Evolutionary conservation across 805 yeast genomes (phyloP).

Genomic region (Candida hungchunana): DNA sequence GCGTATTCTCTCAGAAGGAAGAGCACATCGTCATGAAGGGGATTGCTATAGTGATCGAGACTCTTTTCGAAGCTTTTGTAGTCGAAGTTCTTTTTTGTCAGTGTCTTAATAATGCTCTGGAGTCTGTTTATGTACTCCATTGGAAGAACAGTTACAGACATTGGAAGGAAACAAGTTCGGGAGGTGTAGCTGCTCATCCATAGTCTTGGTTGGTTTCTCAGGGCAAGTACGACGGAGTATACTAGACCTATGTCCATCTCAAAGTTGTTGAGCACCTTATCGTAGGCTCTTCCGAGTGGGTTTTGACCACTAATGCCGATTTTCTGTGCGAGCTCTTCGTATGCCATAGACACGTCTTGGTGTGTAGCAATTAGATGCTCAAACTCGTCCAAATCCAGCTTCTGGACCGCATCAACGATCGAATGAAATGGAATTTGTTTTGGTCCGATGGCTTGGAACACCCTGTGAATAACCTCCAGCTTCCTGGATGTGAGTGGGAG

Average conservation of each 20-base stretch:
- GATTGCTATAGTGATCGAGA: conserved; percentile 1
- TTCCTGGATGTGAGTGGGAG: conserved; percentile 37
- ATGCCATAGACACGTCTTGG: conserved; percentile 25
- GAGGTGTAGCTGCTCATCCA: conserved; percentile 38
- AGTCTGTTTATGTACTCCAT: conserved; percentile 32
- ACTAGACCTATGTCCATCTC: too few relatives aligned
- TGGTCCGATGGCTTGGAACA: conserved; percentile 39
- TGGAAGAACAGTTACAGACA: conserved; percentile 42
- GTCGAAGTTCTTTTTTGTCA: conserved; percentile 27
- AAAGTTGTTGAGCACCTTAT: too few relatives aligned
- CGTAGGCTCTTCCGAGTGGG: too few relatives aligned
- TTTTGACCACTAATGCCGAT: too few relatives aligned
- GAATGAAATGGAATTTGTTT: conserved; percentile 36
- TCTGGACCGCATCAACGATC: conserved; percentile 32
- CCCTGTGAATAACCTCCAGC: conserved; percentile 43
- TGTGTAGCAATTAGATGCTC: conserved; percentile 15
- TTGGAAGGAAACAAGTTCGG: conserved; percentile 33
- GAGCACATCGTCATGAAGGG: conserved; percentile 34
- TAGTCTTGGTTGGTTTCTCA: conserved; percentile 44
- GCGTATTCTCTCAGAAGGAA: conserved; percentile 50
- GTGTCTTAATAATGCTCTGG: conserved; percentile 28
- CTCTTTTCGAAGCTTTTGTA: too few relatives aligned
- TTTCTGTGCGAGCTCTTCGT: conserved; percentile 18
- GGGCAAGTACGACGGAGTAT: conserved; percentile 44
- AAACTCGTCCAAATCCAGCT: conserved; percentile 29